Conservation (phyloP, 176 grass and related monocot species). For the Oryza brachyantha region DNA sequence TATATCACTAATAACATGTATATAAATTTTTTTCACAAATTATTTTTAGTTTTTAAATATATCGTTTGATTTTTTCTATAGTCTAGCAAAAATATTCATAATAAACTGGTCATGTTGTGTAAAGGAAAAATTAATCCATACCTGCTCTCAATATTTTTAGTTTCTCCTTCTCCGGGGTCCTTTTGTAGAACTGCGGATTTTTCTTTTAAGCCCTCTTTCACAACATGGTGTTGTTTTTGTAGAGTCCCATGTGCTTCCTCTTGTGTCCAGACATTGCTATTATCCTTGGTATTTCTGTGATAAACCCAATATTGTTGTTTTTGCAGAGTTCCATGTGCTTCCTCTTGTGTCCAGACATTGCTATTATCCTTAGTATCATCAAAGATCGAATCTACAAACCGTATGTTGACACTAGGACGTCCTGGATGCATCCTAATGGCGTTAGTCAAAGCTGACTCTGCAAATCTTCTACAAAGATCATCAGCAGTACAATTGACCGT, state of each 20-base stretch:
- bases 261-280: not conserved
- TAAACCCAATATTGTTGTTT: too few relatives aligned
- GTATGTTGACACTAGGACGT: not conserved
- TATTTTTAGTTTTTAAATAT: too few relatives aligned
- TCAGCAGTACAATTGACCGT: accelerated
- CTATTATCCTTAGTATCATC: not conserved
- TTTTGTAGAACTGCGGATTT: not conserved
- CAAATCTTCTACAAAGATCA: not conserved
- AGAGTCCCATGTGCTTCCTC: not conserved
- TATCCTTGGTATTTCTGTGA: too few relatives aligned
- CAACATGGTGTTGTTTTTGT: not conserved
- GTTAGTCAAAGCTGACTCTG: not conserved
- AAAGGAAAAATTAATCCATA: not conserved
- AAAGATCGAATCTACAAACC: not conserved
- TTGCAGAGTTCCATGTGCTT: not conserved
- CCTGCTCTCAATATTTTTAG: not conserved
- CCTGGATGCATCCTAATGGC: not conserved
- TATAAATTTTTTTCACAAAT: too few relatives aligned
- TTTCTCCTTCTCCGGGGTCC: not conserved
- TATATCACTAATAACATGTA: too few relatives aligned
- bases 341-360: not conserved
- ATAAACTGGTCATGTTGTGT: not conserved
- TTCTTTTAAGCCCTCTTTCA: not conserved
- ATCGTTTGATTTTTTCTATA: too few relatives aligned
- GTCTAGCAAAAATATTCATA: too few relatives aligned